Conservation (phyloP, 2,329 filamentous ascomycete genomes). For the Fusarium oxysporum region DNA sequence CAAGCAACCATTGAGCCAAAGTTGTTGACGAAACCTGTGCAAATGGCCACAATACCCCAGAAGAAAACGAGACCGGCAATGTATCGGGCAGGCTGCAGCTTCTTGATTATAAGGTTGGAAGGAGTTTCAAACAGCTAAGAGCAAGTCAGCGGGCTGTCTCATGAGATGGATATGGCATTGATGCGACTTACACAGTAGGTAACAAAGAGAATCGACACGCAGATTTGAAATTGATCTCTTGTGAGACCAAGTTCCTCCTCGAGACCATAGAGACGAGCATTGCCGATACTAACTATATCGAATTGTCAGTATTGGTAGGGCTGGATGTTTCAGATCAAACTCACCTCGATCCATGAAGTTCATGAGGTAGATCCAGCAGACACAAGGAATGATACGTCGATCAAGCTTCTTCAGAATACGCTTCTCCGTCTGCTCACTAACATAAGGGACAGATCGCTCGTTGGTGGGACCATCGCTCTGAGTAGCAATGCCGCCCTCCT, state of each 20-base stretch:
- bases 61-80: slow-evolving; percentile 55
- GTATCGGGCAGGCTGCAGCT: slow-evolving; percentile 60
- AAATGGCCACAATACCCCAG: slow-evolving; percentile 59
- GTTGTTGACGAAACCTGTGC: slow-evolving; percentile 58
- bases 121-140: slow-evolving; percentile 53
- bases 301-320: fast-evolving
- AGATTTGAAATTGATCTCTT: slow-evolving; percentile 67
- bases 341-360: slow-evolving; percentile 52
- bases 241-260: slow-evolving; percentile 68
- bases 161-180: fast-evolving
- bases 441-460: slow-evolving; percentile 24
- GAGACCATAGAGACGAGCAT: slow-evolving; percentile 62
- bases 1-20: slow-evolving; percentile 60
- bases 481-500: slow-evolving; percentile 23
- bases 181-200: slow-evolving; percentile 55
- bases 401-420: slow-evolving; percentile 47
- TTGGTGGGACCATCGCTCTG: slow-evolving; percentile 25
- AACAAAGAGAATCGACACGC: slow-evolving; percentile 58
- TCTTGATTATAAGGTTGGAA: slow-evolving; percentile 55
- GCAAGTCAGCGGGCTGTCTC: background rate
- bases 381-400: slow-evolving; percentile 48
- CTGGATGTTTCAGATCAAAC: background rate
- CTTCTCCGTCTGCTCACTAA: slow-evolving; percentile 39
- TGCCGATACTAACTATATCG: slow-evolving; percentile 73
- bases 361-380: slow-evolving; percentile 51